Conservation (phyloP, 2,329 filamentous ascomycete species). For the Epichloe amarillans region DNA sequence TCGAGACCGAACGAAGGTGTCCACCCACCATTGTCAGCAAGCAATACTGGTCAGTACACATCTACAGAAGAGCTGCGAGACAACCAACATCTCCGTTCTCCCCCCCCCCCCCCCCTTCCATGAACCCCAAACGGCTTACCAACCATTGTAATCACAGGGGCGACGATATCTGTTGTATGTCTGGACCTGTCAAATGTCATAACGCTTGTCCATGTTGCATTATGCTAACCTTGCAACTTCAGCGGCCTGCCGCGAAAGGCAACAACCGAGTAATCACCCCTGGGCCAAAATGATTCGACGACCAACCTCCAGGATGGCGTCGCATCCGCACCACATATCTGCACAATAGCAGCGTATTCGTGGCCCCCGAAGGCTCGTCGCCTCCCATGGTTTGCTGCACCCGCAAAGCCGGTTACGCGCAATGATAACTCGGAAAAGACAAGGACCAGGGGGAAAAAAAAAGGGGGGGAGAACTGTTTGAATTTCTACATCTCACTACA, state of each 20-base stretch:
- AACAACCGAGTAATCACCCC: slow-evolving; percentile 24
- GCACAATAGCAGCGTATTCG: slow-evolving; percentile 11
- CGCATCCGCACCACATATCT: slow-evolving; percentile 16
- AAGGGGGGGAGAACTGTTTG: not conserved
- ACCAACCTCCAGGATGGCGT: slow-evolving; percentile 16
- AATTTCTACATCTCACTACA: not conserved
- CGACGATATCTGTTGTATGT: slow-evolving; percentile 32
- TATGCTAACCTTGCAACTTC: slow-evolving; percentile 10
- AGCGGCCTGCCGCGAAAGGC: slow-evolving; percentile 27
- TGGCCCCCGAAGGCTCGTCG: not conserved
- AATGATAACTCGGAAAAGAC: not conserved
- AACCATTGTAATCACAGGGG: slow-evolving; percentile 17
- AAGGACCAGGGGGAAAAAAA: not conserved
- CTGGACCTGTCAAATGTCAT: not conserved
- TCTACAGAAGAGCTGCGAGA: not conserved
- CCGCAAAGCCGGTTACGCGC: too few relatives aligned
- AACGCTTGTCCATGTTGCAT: not conserved
- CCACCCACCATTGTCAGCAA: slow-evolving; percentile 30
- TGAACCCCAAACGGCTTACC: slow-evolving; percentile 11
- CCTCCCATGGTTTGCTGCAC: not conserved
- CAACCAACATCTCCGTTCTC: too few relatives aligned
- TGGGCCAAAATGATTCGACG: slow-evolving; percentile 25
- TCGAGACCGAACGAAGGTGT: slow-evolving; percentile 29
- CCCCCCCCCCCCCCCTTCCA: accelerated
- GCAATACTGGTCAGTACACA: slow-evolving; percentile 27